Percentiles rank a stretch among this genome's conserved stretches.
These are phyloP conservation scores for Psidium guajava DNA, from an alignment of 345 rosid genomes.

Conservation along the genomic window DNA sequence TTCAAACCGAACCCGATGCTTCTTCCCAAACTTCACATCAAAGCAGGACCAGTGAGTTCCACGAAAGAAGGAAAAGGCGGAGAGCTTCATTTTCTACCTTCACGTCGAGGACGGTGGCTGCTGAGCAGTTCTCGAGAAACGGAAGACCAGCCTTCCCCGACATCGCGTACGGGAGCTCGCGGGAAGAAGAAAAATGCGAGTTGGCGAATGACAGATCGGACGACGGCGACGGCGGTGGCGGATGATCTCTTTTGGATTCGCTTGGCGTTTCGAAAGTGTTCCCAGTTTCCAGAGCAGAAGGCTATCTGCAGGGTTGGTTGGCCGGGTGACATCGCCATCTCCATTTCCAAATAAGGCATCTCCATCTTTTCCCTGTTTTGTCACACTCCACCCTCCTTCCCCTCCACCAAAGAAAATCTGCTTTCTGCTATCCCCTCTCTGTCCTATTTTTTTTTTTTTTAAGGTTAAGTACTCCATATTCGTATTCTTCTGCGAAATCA, in stretches of 20 bases:
- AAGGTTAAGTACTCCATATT: background rate
- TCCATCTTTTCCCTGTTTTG: background rate
- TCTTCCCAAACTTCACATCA: background rate
- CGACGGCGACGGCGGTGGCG: too few species aligned
- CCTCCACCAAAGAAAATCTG: background rate
- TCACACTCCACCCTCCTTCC: background rate
- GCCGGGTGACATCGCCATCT: background rate
- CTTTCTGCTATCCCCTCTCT: too few species aligned
- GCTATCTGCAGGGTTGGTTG: background rate
- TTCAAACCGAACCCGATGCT: background rate
- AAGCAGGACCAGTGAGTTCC: background rate
- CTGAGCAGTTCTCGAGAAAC: background rate
- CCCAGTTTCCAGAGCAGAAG: too few species aligned
- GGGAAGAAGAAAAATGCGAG: too few species aligned
- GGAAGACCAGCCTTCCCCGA: background rate
- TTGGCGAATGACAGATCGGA: too few species aligned
- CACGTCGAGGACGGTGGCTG: background rate
- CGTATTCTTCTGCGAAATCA: background rate
- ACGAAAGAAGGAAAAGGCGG: background rate
- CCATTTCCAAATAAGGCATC: background rate
- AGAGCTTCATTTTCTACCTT: background rate
- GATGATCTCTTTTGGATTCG: too few species aligned
- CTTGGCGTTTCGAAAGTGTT: background rate
- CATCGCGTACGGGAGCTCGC: too few species aligned
- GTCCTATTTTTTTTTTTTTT: background rate